Evolutionary conservation across 2,329 filamentous ascomycete species (phyloP).

Genomic region (Tolypocladium tundrense): DNA sequence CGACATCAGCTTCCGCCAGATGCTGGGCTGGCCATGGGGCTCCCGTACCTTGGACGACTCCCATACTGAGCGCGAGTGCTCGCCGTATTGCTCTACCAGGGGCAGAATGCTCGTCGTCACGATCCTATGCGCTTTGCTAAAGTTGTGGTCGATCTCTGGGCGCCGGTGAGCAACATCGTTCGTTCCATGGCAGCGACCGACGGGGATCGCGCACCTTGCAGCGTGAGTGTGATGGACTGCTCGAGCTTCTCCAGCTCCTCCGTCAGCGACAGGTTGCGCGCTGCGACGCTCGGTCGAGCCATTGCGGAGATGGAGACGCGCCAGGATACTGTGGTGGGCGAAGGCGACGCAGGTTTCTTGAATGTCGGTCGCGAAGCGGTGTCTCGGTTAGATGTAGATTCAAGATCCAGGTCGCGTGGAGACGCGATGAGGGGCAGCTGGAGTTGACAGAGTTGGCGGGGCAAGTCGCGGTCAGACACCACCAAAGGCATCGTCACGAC

Average conservation of each 20-base stretch:
- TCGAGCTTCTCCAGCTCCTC: conserved; percentile 95
- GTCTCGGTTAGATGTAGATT: background rate
- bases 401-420: background rate
- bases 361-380: background rate
- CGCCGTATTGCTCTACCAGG: conserved; percentile 88
- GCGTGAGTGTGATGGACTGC: conserved; percentile 89
- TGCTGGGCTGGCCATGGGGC: background rate
- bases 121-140: conserved; percentile 91
- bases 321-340: background rate
- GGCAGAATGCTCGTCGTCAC: conserved; percentile 90
- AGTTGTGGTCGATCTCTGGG: conserved; percentile 95
- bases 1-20: background rate
- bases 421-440: conserved; percentile 1
- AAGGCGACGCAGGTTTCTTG: background rate
- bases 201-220: conserved; percentile 57
- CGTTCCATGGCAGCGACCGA: conserved; percentile 1
- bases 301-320: conserved; percentile 19
- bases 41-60: conserved; percentile 74
- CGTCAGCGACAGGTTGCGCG: conserved; percentile 63
- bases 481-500: background rate
- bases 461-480: background rate
- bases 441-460: background rate
- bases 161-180: background rate
- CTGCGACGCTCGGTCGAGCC: conserved; percentile 37
- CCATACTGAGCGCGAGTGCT: conserved; percentile 90